These are phyloP conservation scores for Beauveria bassiana DNA, from an alignment of 2,329 filamentous ascomycete species.

Conservation along the genomic window DNA sequence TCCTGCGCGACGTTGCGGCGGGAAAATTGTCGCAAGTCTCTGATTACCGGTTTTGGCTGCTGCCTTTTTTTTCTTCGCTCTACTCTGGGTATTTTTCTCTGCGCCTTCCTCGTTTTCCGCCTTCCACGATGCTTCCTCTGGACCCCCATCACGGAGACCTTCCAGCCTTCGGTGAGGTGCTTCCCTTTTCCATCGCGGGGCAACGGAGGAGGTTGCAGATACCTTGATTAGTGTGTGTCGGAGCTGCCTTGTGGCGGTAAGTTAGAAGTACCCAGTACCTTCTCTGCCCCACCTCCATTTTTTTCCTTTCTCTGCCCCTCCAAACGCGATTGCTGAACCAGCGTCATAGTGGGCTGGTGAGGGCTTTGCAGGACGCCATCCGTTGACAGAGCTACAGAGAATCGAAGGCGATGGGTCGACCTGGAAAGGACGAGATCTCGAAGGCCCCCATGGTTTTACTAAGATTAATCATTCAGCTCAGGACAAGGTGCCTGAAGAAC, in stretches of 20 bases:
- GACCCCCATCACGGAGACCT: neutral
- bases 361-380: neutral
- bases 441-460: neutral
- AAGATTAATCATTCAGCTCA: neutral
- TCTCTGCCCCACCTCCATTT: conserved; percentile 11
- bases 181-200: conserved; percentile 9
- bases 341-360: conserved; percentile 9
- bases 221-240: conserved; percentile 7
- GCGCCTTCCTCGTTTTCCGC: neutral
- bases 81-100: neutral
- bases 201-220: conserved; percentile 15
- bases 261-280: conserved; percentile 12
- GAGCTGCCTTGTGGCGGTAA: neutral
- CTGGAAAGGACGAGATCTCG: neutral
- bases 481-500: neutral
- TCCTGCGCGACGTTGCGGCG: neutral
- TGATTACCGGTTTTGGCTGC: neutral
- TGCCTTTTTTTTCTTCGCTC: neutral
- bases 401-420: neutral
- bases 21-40: neutral
- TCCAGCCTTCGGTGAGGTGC: conserved; percentile 2
- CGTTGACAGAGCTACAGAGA: neutral
- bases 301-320: conserved; percentile 14
- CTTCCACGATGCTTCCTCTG: neutral
- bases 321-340: conserved; percentile 2